A percentile compares a stretch with the other conserved stretches of the same genome.
These are phyloP conservation scores for Furculomyces boomerangus DNA, from an alignment of 371 early-diverging fungal species.

Conservation along the genomic window DNA sequence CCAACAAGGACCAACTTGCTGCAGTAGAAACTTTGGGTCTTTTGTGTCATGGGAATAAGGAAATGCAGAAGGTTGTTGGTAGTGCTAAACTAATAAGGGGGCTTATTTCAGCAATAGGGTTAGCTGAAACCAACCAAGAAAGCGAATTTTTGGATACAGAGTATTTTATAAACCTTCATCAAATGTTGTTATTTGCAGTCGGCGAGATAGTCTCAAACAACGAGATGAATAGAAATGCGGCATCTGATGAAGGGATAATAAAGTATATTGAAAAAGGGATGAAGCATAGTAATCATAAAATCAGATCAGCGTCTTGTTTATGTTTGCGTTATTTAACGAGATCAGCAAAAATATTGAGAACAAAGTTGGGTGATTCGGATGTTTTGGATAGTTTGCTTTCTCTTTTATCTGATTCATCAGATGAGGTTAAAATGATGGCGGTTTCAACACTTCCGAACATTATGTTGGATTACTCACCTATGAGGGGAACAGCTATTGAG, in stretches of 20 bases:
- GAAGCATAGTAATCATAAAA: constrained; percentile 9
- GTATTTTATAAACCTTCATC: background rate
- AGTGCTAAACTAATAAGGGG: constrained; percentile 12
- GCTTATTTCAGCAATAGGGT: constrained; percentile 6
- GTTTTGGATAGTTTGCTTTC: constrained; percentile 11
- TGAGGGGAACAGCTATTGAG: constrained; percentile 17
- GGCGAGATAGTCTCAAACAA: constrained; percentile 14
- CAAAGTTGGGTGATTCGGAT: constrained; percentile 19
- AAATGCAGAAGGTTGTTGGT: constrained; percentile 18
- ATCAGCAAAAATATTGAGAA: constrained; percentile 19
- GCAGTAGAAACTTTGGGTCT: constrained; percentile 18
- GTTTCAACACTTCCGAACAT: constrained; percentile 20
- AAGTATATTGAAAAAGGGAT: constrained; percentile 13
- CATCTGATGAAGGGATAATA: constrained; percentile 11
- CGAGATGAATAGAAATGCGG: constrained; percentile 15
- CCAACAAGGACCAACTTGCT: constrained; percentile 2
- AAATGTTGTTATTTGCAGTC: constrained; percentile 3
- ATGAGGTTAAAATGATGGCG: constrained; percentile 15
- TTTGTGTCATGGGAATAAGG: constrained; percentile 21
- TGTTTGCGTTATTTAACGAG: constrained; percentile 21
- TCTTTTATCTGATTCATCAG: constrained; percentile 4
- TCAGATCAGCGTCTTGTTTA: constrained; percentile 19
- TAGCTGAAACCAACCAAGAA: constrained; percentile 9
- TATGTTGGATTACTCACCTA: constrained; percentile 19
- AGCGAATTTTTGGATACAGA: constrained; percentile 19